Evolutionary conservation across 352 stramenopile species (phyloP).

Genomic region (Phytophthora hibernalis): DNA sequence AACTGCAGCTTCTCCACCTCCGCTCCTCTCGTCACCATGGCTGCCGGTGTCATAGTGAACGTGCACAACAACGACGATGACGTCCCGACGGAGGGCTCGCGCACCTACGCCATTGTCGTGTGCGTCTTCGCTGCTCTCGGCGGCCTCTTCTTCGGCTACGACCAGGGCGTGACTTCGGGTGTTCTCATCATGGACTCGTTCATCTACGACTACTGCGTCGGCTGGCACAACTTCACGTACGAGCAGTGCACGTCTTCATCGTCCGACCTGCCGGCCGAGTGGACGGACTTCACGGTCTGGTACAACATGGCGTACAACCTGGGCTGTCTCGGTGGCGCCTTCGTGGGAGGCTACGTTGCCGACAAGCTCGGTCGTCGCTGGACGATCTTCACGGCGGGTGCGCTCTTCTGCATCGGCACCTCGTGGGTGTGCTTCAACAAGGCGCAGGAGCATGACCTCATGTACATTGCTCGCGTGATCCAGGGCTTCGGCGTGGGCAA

Average conservation of each 20-base stretch:
- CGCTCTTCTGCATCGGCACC: slow-evolving; percentile 48
- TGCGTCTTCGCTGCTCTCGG: slow-evolving; percentile 20
- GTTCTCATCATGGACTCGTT: slow-evolving; percentile 26
- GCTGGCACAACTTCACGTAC: slow-evolving; percentile 31
- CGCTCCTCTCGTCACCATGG: slow-evolving; percentile 5
- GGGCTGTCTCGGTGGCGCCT: slow-evolving; percentile 40
- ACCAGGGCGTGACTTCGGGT: slow-evolving; percentile 18
- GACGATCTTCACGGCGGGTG: slow-evolving; percentile 45
- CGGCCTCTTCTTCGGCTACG: too few species aligned
- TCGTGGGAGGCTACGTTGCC: slow-evolving; percentile 41
- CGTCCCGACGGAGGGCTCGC: slow-evolving; percentile 18
- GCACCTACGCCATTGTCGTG: slow-evolving; percentile 23
- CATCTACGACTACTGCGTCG: slow-evolving; percentile 24
- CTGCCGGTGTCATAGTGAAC: slow-evolving; percentile 19
- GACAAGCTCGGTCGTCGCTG: slow-evolving; percentile 41
- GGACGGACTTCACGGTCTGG: slow-evolving; percentile 38
- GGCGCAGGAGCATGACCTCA: slow-evolving; percentile 19
- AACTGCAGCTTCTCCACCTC: not conserved
- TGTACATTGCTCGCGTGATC: slow-evolving; percentile 38
- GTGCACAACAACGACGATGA: slow-evolving; percentile 15
- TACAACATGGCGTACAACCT: slow-evolving; percentile 59
- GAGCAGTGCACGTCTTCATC: slow-evolving; percentile 24
- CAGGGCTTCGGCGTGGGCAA: slow-evolving; percentile 49
- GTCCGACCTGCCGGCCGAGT: slow-evolving; percentile 28
- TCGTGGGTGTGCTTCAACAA: slow-evolving; percentile 41